Base-by-base conservation (phyloP, 495 filamentous ascomycete species). In the Penicillium roqueforti region DNA sequence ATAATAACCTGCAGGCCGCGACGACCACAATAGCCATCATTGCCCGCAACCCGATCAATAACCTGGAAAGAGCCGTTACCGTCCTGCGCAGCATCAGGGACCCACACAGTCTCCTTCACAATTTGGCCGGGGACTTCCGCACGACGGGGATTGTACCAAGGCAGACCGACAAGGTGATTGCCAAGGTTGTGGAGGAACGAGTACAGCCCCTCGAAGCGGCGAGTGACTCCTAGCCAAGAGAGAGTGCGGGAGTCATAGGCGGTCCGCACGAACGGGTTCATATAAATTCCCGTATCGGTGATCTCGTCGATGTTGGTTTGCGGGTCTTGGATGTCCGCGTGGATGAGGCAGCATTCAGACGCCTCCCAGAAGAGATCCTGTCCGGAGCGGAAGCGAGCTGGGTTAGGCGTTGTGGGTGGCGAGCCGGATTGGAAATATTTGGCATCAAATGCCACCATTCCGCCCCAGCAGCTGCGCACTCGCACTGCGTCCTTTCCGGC, bases 401-500 rank as follows among this genome's bases (percentile, higher is more conserved):
- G 80, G 19, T 69, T 51, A 22, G 39, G 50, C 25, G 40, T 42
- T 6, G 45, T 53, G n/a, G 51, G 43, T 3, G 44, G 40, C 36
- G 29, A 28, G 18, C 40, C 13, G 36, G 25, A 11, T 47, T 67
- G 83, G 60, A 91, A 85, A 53, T 80, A 86, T 45, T 70, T 74
- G 3, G 84, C 87, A 60, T 91, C 84, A 60, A 90, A 89, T 4
- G 87, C 87, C 6, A 87, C 83, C 78, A 91, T 89, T 8, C 88
- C 89, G 32, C 86, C 85, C 88, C 88, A 92, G 68, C 88, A 93
- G 56, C 83, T 87, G 57, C 81, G 80, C 2, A 91, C 88, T 19
- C 82, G 76, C 6, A 93, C 87, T 0, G 84, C 83, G 58, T 90
- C 87, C 52, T 71, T 83, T 22, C 79, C 80, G 4, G 65, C 68